These are phyloP conservation scores for Aspergillus chevalieri DNA, from an alignment of 2,329 filamentous ascomycete genomes.

Conservation along the genomic window DNA sequence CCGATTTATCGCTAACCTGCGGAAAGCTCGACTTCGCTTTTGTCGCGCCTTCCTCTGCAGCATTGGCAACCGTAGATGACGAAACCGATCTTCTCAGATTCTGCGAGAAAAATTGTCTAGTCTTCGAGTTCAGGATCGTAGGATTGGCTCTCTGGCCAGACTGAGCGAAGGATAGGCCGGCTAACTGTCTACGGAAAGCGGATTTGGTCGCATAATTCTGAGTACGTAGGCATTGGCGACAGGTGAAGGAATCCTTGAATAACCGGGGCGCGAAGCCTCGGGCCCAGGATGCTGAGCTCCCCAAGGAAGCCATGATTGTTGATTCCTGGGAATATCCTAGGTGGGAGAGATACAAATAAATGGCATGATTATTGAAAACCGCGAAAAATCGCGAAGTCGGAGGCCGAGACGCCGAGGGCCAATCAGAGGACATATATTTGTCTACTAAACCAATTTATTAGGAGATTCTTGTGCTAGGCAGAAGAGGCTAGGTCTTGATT, in stretches of 20 bases:
- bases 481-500: neutral
- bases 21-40: constrained; percentile 43
- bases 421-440: constrained; percentile 17
- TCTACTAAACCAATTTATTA: neutral
- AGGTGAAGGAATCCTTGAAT: constrained; percentile 35
- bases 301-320: constrained; percentile 29
- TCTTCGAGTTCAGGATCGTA: constrained; percentile 15
- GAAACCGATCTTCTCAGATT: constrained; percentile 17
- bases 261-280: constrained; percentile 31
- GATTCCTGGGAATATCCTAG: neutral
- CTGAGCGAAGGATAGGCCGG: constrained; percentile 21
- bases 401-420: constrained; percentile 9
- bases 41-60: constrained; percentile 17
- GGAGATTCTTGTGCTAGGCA: neutral
- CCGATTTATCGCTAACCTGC: constrained; percentile 63
- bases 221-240: constrained; percentile 35
- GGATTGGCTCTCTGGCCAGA: constrained; percentile 21
- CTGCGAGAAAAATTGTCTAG: constrained; percentile 24
- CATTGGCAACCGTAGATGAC: constrained; percentile 13
- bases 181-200: constrained; percentile 25
- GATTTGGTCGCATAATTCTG: constrained; percentile 24
- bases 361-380: constrained; percentile 8
- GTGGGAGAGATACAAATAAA: constrained; percentile 7
- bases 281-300: constrained; percentile 25
- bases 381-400: constrained; percentile 3